Conservation (phyloP, 2,329 filamentous ascomycete species). For the Calonectria ilicicola region DNA sequence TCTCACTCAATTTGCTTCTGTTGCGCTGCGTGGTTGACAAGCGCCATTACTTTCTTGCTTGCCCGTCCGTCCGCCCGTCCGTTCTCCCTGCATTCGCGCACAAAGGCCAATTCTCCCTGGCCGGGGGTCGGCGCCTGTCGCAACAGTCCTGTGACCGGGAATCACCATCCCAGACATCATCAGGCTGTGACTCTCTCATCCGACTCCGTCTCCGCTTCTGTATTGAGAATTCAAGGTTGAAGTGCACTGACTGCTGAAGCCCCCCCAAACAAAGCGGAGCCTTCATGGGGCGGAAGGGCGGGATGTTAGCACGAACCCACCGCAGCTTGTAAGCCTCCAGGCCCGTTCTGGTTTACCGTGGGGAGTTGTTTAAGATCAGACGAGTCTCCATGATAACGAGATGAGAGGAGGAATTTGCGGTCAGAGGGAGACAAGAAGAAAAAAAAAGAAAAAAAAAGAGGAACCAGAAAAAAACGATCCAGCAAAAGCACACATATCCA, state of each 20-base stretch:
- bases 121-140: slow-evolving; percentile 19
- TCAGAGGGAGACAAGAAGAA: neutral
- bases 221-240: slow-evolving; percentile 12
- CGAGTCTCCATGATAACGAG: slow-evolving; percentile 2
- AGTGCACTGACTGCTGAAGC: slow-evolving; percentile 11
- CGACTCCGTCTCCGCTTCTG: neutral
- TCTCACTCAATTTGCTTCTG: neutral
- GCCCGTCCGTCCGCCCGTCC: neutral
- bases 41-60: neutral
- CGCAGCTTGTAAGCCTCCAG: neutral
- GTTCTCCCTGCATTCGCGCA: slow-evolving; percentile 34
- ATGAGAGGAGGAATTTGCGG: slow-evolving; percentile 4
- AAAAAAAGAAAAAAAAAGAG: too few species aligned
- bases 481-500: neutral
- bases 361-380: slow-evolving; percentile 1
- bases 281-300: slow-evolving; percentile 4
- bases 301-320: slow-evolving; percentile 9
- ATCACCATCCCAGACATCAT: slow-evolving; percentile 24
- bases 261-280: slow-evolving; percentile 5
- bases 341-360: slow-evolving; percentile 3
- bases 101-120: slow-evolving; percentile 15
- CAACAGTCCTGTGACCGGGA: slow-evolving; percentile 31
- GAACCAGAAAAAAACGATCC: neutral
- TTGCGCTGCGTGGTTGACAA: neutral
- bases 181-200: slow-evolving; percentile 5